Base-by-base conservation (phyloP, 768 basidiomycete species). In the Collybia sordida region DNA sequence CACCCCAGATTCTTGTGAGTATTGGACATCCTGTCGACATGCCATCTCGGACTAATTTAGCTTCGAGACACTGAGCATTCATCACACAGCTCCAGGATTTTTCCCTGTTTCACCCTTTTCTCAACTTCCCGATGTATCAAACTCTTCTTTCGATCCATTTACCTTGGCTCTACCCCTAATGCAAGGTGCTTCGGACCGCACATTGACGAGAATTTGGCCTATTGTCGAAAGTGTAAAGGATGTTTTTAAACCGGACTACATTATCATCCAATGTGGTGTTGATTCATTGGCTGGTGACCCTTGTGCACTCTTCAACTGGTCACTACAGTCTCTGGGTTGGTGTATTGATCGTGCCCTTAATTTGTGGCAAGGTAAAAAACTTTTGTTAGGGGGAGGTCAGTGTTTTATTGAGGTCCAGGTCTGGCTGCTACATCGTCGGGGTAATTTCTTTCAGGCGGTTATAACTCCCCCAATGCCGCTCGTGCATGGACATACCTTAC, bases 281-380 rank as follows among this genome's bases (percentile, higher is more conserved):
- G 95, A 98, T 56, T 91, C 85, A 0, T 77, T 98, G 2, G 85
- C 91, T 0, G 91, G 88, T 0, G 95, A 97, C 64, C 86, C 88
- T 1, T 85, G 85, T 66, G 77, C 78, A 3, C 77, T 80, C 2
- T 85, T 88, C 75, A 86, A 92, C 63, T 85, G 86, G 84, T 73
- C 79, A 4, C 65, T 92, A 22, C 80, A 73, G 7, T 67, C 66
- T 2, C 62, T 69, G 91, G 82, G 85, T 3, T 88, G 88, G 90
- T 86, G 76, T 56, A 56, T 90, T 1, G 64, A 72, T 3, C 70
- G 70, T 12, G 69, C 85, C 9, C 62, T 82, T 14, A 69, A 77
- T 2, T 56, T 65, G 12, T 88, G 88, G 87, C 58, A 66, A 0
- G 79, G 80, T 23, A 83, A 78, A 60, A 83, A 82, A 46, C 59